A percentile compares a stretch with the other conserved stretches of the same genome.
Conservation (phyloP, 192 early-diverging fungal genomes). For the Allomyces javanicus region DNA sequence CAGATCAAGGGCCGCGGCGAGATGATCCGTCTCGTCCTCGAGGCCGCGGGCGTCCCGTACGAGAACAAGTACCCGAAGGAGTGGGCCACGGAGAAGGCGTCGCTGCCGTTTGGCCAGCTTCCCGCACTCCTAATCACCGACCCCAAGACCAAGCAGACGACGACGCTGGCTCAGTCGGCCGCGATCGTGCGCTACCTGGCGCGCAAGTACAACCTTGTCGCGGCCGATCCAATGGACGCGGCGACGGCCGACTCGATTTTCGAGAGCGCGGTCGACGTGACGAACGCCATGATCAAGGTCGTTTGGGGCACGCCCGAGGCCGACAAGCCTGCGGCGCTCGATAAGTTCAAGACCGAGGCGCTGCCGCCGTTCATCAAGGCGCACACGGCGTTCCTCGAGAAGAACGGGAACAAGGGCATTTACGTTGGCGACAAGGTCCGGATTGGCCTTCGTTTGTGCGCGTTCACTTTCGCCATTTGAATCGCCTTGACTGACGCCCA, state of each 20-base stretch:
- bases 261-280: conserved; percentile 7
- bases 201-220: conserved; percentile 14
- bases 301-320: conserved; percentile 2
- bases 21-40: too few relatives aligned
- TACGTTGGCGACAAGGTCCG: too few relatives aligned
- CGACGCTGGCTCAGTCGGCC: conserved; percentile 17
- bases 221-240: conserved; percentile 7
- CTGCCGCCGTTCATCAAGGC: too few relatives aligned
- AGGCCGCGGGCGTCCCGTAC: too few relatives aligned
- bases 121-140: conserved; percentile 22
- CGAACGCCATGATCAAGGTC: conserved; percentile 1
- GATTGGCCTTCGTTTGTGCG: too few relatives aligned
- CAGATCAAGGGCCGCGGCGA: too few relatives aligned
- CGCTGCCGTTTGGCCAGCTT: conserved; percentile 24
- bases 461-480: too few relatives aligned
- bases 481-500: background rate
- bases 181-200: conserved; percentile 29
- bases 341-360: conserved; percentile 5
- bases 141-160: conserved; percentile 8
- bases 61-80: background rate
- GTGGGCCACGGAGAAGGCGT: conserved; percentile 19
- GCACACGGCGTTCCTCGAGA: too few relatives aligned
- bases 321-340: conserved; percentile 4
- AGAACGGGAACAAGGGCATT: too few relatives aligned
- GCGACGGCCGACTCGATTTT: conserved; percentile 12